Conservation (phyloP, 1,139 yeast genomes). For the Candida sp. region DNA sequence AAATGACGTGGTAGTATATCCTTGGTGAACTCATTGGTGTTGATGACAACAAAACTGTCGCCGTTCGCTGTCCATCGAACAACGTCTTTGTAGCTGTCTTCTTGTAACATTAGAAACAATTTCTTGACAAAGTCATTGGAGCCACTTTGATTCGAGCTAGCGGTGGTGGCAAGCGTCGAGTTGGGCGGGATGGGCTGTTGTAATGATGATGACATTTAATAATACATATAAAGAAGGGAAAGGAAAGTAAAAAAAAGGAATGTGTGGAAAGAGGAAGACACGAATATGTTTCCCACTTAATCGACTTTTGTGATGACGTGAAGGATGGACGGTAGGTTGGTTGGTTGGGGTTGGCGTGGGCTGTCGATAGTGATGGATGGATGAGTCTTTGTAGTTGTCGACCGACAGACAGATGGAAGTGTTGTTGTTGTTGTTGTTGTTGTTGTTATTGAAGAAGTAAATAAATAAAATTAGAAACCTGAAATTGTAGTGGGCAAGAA, state of each 20-base stretch:
- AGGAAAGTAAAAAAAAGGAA: neutral
- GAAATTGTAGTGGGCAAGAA: neutral
- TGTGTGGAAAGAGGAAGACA: neutral
- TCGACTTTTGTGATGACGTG: too few relatives aligned
- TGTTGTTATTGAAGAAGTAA: too few relatives aligned
- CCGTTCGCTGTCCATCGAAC: conserved; percentile 88
- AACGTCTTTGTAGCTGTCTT: conserved; percentile 68
- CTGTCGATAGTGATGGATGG: too few relatives aligned
- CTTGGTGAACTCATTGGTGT: conserved; percentile 88
- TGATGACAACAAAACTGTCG: conserved; percentile 86
- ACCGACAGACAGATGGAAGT: neutral
- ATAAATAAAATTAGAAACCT: neutral
- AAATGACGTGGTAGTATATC: conserved; percentile 88
- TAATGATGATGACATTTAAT: conserved; percentile 4
- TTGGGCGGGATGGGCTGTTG: conserved; percentile 10
- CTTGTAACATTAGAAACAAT: conserved; percentile 83
- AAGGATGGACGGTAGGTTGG: neutral
- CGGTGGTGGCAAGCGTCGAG: conserved; percentile 19
- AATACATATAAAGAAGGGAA: neutral
- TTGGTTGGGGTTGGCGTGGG: too few relatives aligned
- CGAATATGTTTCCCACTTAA: neutral
- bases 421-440: neutral
- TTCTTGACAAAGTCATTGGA: conserved; percentile 81
- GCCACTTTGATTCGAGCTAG: conserved; percentile 43
- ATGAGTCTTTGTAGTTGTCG: too few relatives aligned